Base-by-base conservation (phyloP, 805 yeast species). In the Wickerhamiella australiensis region DNA sequence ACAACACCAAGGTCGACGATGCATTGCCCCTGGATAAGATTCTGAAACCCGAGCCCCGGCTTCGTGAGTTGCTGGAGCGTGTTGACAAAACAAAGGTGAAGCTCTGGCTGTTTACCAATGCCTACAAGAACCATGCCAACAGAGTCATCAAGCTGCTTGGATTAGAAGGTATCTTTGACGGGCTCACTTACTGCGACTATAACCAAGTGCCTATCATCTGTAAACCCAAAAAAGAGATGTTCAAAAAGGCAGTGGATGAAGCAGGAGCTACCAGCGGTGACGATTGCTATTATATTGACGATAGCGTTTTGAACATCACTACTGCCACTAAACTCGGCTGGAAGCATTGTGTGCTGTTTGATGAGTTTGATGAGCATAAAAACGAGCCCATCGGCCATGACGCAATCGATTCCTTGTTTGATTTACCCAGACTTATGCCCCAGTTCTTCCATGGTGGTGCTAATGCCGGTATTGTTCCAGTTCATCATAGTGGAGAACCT, bases 21-120 rank as follows among this genome's bases (percentile, higher is more conserved):
- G 80, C 96, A 0, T 70, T 90, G 43, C 96, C 96, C 7, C 72
- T 90, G 59, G 88, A 85, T 52, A 69, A 75, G 47, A 80, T 87
- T n/a, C 70, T 90, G 50, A 64, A 69, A 46, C 94, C 88, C 42
- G 69, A 66, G 50, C 62, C 61, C 2, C 54, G 57, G 26, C 59
- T 69, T 8, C 56, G 66, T 13, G 51, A 56, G 15, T 56, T 69
- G 59, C 59, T 69, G 12, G 52, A 53, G 48, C 38, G 57, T 7
- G 52, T 68, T 33, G 71, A 68, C 56, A 54, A 65, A n/a, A 70
- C 76, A 1, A 75, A 78, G 54, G 78, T 81, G 51, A 81, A 79
- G 58, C 68, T 90, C 54, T 90, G 98, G 98, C 73, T 92, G 41
- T 83, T 86, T 60, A 90, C 98, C 3, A 90, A 90, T 63, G 97